Evolutionary conservation across 345 rosid species (phyloP).

Genomic region (Eucalyptus pauciflora): DNA sequence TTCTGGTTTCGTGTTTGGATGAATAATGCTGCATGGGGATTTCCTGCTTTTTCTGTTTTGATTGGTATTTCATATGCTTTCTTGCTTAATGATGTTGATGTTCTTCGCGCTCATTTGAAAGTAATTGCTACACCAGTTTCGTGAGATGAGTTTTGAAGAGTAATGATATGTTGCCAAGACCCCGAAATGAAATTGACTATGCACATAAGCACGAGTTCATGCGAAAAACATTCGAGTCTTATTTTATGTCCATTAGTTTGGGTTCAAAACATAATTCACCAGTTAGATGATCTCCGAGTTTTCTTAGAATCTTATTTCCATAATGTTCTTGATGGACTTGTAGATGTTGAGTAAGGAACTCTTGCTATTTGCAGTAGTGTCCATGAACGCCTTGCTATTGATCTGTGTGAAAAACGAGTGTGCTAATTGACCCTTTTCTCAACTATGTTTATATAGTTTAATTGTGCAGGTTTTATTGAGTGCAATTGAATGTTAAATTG

Average conservation of each 20-base stretch:
- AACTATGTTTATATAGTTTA: background rate
- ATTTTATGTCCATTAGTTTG: background rate
- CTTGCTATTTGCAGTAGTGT: background rate
- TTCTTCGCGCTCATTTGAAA: background rate
- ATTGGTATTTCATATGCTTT: background rate
- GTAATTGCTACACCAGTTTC: fast-evolving
- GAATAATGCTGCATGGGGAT: background rate
- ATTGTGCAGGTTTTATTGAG: background rate
- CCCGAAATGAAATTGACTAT: background rate
- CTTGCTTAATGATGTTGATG: background rate
- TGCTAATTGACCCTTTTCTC: background rate
- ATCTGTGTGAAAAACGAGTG: background rate
- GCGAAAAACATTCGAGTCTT: background rate
- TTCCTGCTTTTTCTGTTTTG: background rate
- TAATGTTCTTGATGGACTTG: background rate
- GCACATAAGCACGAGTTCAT: background rate
- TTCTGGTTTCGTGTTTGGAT: background rate
- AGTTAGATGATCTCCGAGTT: background rate
- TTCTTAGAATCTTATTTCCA: background rate
- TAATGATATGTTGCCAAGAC: background rate
- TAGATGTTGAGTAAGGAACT: background rate
- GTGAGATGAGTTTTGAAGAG: background rate
- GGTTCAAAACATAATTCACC: background rate
- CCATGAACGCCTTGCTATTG: background rate
- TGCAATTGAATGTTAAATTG: background rate